phyloP scores from a whole-genome alignment of 2,329 filamentous ascomycete genomes.

The Zarea fungicola region DNA sequence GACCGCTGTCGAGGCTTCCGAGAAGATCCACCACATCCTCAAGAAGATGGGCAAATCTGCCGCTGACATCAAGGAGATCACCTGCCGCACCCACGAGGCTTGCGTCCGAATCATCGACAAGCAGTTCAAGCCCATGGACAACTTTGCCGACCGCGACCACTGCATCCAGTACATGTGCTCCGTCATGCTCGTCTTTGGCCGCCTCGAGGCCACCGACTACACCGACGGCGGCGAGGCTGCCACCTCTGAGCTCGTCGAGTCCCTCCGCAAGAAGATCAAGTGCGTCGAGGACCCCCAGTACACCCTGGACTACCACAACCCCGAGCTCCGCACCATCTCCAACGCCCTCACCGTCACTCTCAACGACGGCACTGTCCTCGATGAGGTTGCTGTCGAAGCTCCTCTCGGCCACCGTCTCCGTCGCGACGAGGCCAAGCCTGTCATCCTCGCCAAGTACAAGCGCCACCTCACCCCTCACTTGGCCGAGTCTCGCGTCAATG shows the following conservation, averaged over 20 bases:
- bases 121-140: conserved; percentile 99
- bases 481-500: conserved; percentile 67
- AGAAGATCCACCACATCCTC: conserved; percentile 81
- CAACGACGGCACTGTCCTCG: conserved; percentile 86
- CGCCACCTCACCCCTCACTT: conserved; percentile 85
- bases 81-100: conserved; percentile 95
- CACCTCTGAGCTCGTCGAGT: conserved; percentile 82
- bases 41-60: conserved; percentile 82
- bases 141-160: conserved; percentile 99
- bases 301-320: conserved; percentile 93
- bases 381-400: conserved; percentile 89
- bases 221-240: conserved; percentile 88
- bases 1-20: conserved; percentile 91
- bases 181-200: conserved; percentile 92
- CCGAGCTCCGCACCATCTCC: conserved; percentile 87
- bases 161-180: conserved; percentile 99
- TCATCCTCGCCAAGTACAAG: conserved; percentile 94
- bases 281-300: conserved; percentile 96
- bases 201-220: conserved; percentile 91
- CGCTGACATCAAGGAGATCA: conserved; percentile 87
- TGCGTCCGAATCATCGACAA: conserved; percentile 99
- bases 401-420: conserved; percentile 88
- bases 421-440: conserved; percentile 94
- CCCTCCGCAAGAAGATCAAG: conserved; percentile 85
- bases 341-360: conserved; percentile 94